Conservation (phyloP, 1,284 basidiomycete species). For the Ustilago shanxiensis region DNA sequence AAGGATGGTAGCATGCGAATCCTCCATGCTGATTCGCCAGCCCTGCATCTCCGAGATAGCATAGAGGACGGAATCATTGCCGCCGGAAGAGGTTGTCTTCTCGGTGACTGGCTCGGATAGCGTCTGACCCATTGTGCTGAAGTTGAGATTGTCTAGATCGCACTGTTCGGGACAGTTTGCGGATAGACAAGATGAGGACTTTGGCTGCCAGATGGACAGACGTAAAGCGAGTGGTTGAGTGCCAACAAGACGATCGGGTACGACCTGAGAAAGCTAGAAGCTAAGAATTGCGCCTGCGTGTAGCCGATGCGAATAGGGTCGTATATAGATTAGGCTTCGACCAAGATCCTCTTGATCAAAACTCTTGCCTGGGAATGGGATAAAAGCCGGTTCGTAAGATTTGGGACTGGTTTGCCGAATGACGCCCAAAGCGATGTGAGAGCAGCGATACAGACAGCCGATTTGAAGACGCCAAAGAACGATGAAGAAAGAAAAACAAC, state of each 20-base stretch:
- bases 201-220: neutral
- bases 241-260: neutral
- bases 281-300: neutral
- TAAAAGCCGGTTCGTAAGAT: neutral
- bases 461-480: neutral
- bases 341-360: neutral
- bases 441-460: neutral
- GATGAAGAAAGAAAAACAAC: neutral
- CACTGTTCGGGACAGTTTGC: conserved; percentile 14
- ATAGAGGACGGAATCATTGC: conserved; percentile 83
- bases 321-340: neutral
- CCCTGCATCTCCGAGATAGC: conserved; percentile 98
- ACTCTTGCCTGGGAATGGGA: neutral
- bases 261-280: neutral
- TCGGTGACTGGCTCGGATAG: conserved; percentile 78
- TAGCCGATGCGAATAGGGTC: neutral
- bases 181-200: neutral
- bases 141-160: neutral
- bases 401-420: neutral
- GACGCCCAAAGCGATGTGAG: neutral
- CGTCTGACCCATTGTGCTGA: conserved; percentile 71
- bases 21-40: conserved; percentile 99
- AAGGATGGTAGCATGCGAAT: conserved; percentile 89
- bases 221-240: neutral
- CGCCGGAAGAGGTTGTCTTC: conserved; percentile 82